Conservation (phyloP, 2,329 filamentous ascomycete species). For the Cylindrodendrum hubeiense region DNA sequence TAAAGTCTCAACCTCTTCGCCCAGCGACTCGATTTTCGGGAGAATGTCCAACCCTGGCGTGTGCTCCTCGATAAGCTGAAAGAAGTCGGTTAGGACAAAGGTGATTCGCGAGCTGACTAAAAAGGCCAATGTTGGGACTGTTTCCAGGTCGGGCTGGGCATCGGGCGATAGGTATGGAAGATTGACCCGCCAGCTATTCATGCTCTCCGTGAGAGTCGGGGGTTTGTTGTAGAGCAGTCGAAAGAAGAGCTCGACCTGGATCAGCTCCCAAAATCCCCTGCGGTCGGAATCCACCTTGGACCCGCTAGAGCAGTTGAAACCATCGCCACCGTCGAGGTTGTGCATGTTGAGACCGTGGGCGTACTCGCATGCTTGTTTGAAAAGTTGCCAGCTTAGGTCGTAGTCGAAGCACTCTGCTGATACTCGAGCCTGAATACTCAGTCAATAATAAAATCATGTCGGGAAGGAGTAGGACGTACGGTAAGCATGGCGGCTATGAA, state of each 20-base stretch:
- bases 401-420: slow-evolving; percentile 18
- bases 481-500: slow-evolving; percentile 14
- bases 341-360: slow-evolving; percentile 23
- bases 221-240: slow-evolving; percentile 14
- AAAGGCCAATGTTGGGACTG: slow-evolving; percentile 13
- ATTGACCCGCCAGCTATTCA: slow-evolving; percentile 20
- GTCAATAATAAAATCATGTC: neutral
- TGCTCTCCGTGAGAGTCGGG: neutral
- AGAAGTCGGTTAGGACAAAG: slow-evolving; percentile 8
- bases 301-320: neutral
- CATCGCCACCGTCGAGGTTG: slow-evolving; percentile 11
- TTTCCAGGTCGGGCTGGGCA: slow-evolving; percentile 16
- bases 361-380: slow-evolving; percentile 15
- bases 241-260: slow-evolving; percentile 21
- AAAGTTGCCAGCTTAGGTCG: slow-evolving; percentile 18
- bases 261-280: slow-evolving; percentile 20
- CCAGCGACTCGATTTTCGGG: neutral
- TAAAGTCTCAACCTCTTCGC: slow-evolving; percentile 3
- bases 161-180: slow-evolving; percentile 19
- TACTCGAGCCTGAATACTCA: neutral
- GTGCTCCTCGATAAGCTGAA: slow-evolving; percentile 1
- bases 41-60: neutral
- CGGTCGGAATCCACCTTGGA: slow-evolving; percentile 8
- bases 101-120: slow-evolving; percentile 17
- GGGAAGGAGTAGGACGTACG: neutral